phyloP scores from a whole-genome alignment of 31 red algal genomes.

The Asparagopsis taxiformis region DNA sequence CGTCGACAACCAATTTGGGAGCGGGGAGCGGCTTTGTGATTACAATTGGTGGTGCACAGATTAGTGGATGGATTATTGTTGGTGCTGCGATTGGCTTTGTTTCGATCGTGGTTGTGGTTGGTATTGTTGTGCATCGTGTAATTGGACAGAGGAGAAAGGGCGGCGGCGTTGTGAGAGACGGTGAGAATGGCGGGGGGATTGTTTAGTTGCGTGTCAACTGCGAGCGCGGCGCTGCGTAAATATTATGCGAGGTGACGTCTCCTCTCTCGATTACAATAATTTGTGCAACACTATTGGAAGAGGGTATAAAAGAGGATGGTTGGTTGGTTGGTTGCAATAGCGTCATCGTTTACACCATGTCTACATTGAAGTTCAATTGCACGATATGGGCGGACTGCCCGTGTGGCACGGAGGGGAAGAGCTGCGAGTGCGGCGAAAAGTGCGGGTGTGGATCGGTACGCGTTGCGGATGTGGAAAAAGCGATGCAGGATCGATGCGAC shows the following conservation, averaged over 20 bases:
- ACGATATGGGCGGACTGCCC: conserved; percentile 6
- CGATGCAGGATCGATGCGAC: background rate
- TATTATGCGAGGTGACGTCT: too few species aligned
- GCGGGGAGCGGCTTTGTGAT: conserved; percentile 19
- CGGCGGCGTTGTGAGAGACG: background rate
- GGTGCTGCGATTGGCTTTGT: conserved; percentile 17
- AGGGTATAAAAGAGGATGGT: too few species aligned
- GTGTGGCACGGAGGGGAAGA: background rate
- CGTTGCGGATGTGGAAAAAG: background rate
- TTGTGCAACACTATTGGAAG: too few species aligned
- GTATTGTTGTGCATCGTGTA: background rate
- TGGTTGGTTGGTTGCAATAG: background rate
- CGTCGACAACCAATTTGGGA: background rate
- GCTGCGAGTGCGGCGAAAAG: conserved; percentile 3
- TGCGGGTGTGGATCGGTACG: conserved; percentile 1
- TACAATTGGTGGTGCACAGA: background rate
- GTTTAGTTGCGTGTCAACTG: too few species aligned
- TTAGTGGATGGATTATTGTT: conserved; percentile 57
- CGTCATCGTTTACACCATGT: background rate
- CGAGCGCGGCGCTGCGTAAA: too few species aligned
- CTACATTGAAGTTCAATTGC: background rate
- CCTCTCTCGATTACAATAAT: too few species aligned
- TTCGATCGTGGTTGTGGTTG: conserved; percentile 4
- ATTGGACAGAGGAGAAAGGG: background rate
- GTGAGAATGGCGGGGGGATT: conserved; percentile 7